These are phyloP conservation scores for Myriosclerotinia curreyana DNA, from an alignment of 2,329 filamentous ascomycete genomes.

Conservation along the genomic window DNA sequence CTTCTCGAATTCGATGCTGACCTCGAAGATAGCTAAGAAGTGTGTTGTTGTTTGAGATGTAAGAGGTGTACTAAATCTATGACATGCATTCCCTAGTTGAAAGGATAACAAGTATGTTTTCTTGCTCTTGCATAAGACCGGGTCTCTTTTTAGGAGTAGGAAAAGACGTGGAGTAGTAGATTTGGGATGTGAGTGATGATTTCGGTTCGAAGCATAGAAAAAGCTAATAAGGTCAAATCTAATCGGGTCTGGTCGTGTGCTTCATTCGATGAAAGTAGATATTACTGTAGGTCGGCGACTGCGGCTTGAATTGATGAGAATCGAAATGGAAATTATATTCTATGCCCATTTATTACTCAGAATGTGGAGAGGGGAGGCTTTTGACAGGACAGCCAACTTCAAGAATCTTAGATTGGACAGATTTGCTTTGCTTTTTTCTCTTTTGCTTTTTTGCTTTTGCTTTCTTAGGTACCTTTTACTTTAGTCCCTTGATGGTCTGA, in stretches of 20 bases:
- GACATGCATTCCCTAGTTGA: constrained; percentile 21
- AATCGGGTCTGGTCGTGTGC: constrained; percentile 18
- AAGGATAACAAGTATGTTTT: constrained; percentile 17
- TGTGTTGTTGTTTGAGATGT: constrained; percentile 19
- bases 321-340: constrained; percentile 20
- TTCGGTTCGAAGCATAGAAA: constrained; percentile 4
- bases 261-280: constrained; percentile 16
- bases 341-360: constrained; percentile 7
- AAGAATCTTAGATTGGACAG: background rate
- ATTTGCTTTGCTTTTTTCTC: constrained; percentile 1
- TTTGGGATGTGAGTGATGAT: background rate
- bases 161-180: constrained; percentile 11
- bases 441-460: background rate
- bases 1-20: constrained; percentile 11
- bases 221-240: constrained; percentile 7
- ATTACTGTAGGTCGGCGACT: constrained; percentile 19
- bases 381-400: constrained; percentile 7
- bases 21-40: constrained; percentile 3
- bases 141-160: constrained; percentile 8
- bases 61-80: constrained; percentile 19
- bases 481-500: background rate
- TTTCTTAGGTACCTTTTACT: background rate
- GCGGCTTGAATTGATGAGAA: constrained; percentile 11
- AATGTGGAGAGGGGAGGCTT: constrained; percentile 22
- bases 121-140: constrained; percentile 12